Evolutionary conservation across 495 filamentous ascomycete genomes (phyloP), one percentile per base, ranked within the genome.

Genomic region (Hypoxylon trugodes): DNA sequence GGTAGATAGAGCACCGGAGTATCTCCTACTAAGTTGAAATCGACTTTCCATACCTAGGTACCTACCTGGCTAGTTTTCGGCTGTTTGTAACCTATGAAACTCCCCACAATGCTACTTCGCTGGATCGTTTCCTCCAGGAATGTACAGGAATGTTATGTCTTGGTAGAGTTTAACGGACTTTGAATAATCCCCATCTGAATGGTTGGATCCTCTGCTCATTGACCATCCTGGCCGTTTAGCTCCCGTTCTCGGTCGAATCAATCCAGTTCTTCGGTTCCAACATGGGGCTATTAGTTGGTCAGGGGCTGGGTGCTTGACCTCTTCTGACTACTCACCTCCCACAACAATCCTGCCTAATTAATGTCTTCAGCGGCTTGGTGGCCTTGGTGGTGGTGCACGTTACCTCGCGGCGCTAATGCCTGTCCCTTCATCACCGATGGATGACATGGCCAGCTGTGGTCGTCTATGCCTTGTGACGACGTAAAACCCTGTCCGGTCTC

Each of bases 101-200:
- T 52, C 33, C 28, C 47, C 53, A 42, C 58, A 61, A 67, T 67
- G 53, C 64, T 67, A 67, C 64, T 61, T 55, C 36, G 41, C 41
- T 67, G 64, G 64, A 67, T 67, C 41, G 64, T 67, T 67, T 54
- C 64, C 51, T 67, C 42, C 37, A 43, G 38, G n/a, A n/a, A n/a
- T n/a, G 26, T 48, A 15, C 48, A 25, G 49, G 64, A 67, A 67
- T 67, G 58, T 33, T 19, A 19, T 67, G 64, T 67, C 64, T 67
- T 62, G 64, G 52, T 62, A 43, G 16, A 54, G 64, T 61, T 47
- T 26, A 33, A 62, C 58, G 54, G 21, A 53, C 47, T 35, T 36
- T 61, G 47, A 43, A 54, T 48, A 61, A 42, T 38, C 35, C 51
- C 40, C 59, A 64, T 54, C 46, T 25, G 59, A 63, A 25, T 30